Base-by-base conservation (phyloP, 108 stramenopile genomes). In the Asterionellopsis glacialis region DNA sequence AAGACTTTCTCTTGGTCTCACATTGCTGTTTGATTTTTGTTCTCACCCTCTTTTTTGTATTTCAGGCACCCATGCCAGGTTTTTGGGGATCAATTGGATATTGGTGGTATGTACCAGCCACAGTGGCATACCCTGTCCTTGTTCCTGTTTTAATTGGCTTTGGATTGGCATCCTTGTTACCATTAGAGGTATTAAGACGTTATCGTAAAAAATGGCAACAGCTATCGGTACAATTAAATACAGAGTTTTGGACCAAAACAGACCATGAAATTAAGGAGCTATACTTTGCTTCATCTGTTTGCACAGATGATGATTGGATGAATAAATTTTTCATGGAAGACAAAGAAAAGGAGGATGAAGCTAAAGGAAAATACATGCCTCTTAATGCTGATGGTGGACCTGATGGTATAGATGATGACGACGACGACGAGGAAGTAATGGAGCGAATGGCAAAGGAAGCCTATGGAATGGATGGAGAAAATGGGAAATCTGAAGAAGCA, bases 41-140 rank as follows among this genome's bases (percentile, higher is more conserved):
- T n/a, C n/a, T n/a, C n/a, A n/a, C n/a, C n/a, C n/a, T n/a, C n/a
- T n/a, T n/a, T n/a, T n/a, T n/a, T n/a, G n/a, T n/a, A n/a, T n/a
- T n/a, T n/a, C n/a, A n/a, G n/a, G 65, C 62, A 11, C 73, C 77
- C n/a, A 78, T 78, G 75, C 77, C 77, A 6, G 73, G 77, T 1
- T 21, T 78, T 13, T 78, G 77, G 77, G 77, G 77, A 2, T 51
- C 64, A 48, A 73, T 64, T 5, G 77, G 77, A 0, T 78, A 72
- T 69, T 74, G 64, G 65, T 78, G 77, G 77, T 78, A 71, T 22
- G 73, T 78, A 1, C 77, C 77, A 9, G 73, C 73, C 25, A 78
- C 77, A 0, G 77, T 78, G 15, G 77, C 77, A 3, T 78, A 78
- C 61, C 77, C 77, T 1, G 67, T 78, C 28, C 45, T 78, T 0